Evolutionary conservation across 805 yeast species (phyloP), one percentile per base, ranked within the genome.

Genomic region (Wickerhamiella siamensis): DNA sequence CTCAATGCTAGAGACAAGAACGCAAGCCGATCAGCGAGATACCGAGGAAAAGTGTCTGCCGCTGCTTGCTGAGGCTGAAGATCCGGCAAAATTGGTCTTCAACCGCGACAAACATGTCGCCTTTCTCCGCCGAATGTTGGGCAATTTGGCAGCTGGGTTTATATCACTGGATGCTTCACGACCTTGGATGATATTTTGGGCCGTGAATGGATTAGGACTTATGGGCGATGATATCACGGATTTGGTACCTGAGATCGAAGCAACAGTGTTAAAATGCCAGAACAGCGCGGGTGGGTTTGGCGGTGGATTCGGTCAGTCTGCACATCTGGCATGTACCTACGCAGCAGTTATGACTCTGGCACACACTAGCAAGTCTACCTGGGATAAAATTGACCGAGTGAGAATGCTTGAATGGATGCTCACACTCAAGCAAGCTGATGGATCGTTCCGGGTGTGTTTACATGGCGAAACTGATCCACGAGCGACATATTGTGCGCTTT

Each of bases 171-270:
- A 88, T 59, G 91, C 96, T 0, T 81, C 91, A n/a, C 86, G 79
- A 46, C 77, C 94, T 0, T 91, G 97, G 97, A 62, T 88, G 53
- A 44, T 82, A 1, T 88, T 81, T 56, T 91, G 98, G 98, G 61
- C 79, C 5, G 55, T 72, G 36, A 84, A 83, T 55, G 66, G 77
- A 0, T 51, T 68, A 35, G 50, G 56, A 2, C 42, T 75, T 1
- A 47, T 79, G 22, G 69, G 69, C 1, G 59, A 46, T n/a, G 61
- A 57, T 2, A 29, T 52, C 40, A 29, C 40, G 41, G 47, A 43
- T 37, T 36, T 64, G 1, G 43, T 48, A 2, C 51, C 45, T 17
- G 49, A 52, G 31, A 40, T 54, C 4, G 55, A 44, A 1, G 47
- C 41, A n/a, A 53, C 68, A 1, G 37, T 64, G 3, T 39, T 59